phyloP scores from a whole-genome alignment of 2,329 filamentous ascomycete species.

The Sporothrix euskadiensis region DNA sequence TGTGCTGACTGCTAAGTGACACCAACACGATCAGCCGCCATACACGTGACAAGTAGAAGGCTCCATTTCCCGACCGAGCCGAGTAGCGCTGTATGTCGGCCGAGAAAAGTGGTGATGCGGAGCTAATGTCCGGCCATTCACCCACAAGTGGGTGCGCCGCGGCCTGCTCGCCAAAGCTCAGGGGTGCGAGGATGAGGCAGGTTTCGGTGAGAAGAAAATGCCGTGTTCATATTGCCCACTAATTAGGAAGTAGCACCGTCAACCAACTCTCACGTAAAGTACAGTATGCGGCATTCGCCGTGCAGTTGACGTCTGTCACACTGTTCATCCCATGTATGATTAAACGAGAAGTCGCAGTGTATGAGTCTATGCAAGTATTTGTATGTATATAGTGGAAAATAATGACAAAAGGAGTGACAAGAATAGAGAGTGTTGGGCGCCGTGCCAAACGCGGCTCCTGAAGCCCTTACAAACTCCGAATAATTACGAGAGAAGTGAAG shows the following conservation, averaged over 20 bases:
- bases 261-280: background rate
- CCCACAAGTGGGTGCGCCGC: background rate
- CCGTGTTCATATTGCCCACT: too few relatives aligned
- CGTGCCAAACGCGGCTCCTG: too few relatives aligned
- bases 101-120: background rate
- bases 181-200: too few relatives aligned
- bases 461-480: too few relatives aligned
- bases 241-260: background rate
- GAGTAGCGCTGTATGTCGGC: background rate
- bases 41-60: background rate
- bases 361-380: background rate
- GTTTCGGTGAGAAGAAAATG: too few relatives aligned
- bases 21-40: background rate
- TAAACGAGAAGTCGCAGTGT: background rate
- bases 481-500: background rate
- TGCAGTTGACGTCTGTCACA: background rate
- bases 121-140: background rate
- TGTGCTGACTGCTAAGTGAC: background rate
- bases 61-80: background rate
- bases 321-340: background rate
- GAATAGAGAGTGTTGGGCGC: background rate
- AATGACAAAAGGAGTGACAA: background rate
- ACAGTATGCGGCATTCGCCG: background rate
- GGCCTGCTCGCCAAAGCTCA: too few relatives aligned
- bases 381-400: background rate